Evolutionary conservation across 1,139 yeast species (phyloP).

Genomic region (Yamadazyma mexicana): DNA sequence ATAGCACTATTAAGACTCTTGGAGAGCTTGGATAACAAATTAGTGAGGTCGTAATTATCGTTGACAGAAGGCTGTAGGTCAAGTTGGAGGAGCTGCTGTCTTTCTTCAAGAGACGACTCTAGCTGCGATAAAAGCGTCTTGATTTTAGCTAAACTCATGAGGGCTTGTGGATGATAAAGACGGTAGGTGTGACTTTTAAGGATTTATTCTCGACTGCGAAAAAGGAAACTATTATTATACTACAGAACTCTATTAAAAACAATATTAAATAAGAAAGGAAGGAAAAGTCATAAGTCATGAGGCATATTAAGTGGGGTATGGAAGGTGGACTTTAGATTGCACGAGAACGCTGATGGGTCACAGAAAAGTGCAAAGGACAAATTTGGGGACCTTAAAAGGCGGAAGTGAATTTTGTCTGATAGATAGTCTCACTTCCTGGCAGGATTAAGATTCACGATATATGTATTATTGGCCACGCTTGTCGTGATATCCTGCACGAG

Average conservation of each 20-base stretch:
- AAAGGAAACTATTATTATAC: too few relatives aligned
- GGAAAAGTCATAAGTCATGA: too few relatives aligned
- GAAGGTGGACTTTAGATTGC: too few relatives aligned
- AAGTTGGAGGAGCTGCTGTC: conserved; percentile 41
- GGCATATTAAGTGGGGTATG: too few relatives aligned
- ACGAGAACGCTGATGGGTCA: too few relatives aligned
- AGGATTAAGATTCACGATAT: background rate
- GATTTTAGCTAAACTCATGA: conserved; percentile 11
- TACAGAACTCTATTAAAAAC: too few relatives aligned
- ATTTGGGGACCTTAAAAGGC: too few relatives aligned
- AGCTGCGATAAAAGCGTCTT: conserved; percentile 33
- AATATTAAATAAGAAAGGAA: too few relatives aligned
- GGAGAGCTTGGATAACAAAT: conserved; percentile 37
- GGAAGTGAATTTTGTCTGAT: too few relatives aligned
- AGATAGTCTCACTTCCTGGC: background rate
- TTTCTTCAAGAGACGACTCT: conserved; percentile 48
- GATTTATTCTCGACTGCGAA: background rate
- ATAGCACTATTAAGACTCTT: conserved; percentile 19
- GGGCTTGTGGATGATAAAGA: background rate
- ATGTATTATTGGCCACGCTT: conserved; percentile 17
- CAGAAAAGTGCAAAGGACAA: too few relatives aligned
- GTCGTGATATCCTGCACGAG: conserved; percentile 10
- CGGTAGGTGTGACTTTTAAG: too few relatives aligned
- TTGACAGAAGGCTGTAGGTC: conserved; percentile 51
- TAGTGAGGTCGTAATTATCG: conserved; percentile 54